phyloP scores from a whole-genome alignment of 1,284 basidiomycete genomes.

The Rugosomyces carneus region DNA sequence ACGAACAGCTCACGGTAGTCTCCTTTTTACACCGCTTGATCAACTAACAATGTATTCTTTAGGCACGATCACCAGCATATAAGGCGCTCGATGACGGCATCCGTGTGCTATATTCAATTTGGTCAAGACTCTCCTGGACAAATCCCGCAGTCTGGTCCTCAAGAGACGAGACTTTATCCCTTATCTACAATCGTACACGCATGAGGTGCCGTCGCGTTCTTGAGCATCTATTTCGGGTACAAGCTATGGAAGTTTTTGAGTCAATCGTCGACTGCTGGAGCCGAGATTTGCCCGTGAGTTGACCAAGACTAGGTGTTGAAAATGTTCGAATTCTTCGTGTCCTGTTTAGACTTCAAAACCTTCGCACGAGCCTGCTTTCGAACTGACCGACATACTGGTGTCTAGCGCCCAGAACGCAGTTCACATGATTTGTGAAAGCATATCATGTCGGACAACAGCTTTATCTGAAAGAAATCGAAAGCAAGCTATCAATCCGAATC shows the following conservation, averaged over 20 bases:
- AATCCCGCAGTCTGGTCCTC: slow-evolving; percentile 40
- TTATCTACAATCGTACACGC: slow-evolving; percentile 63
- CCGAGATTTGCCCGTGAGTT: slow-evolving; percentile 43
- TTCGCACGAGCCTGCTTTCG: slow-evolving; percentile 61
- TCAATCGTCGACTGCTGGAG: slow-evolving; percentile 79
- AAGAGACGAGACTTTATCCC: slow-evolving; percentile 57
- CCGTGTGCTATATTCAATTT: slow-evolving; percentile 62
- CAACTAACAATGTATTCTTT: slow-evolving; percentile 8
- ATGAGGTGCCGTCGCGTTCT: slow-evolving; percentile 70
- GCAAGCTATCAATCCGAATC: slow-evolving; percentile 53
- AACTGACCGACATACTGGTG: slow-evolving; percentile 79
- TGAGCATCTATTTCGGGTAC: slow-evolving; percentile 81
- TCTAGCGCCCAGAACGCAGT: slow-evolving; percentile 86
- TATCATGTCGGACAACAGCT: slow-evolving; percentile 48
- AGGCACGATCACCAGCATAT: slow-evolving; percentile 68
- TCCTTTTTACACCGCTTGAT: neutral
- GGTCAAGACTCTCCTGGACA: slow-evolving; percentile 56
- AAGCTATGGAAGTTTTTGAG: slow-evolving; percentile 79
- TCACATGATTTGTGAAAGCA: slow-evolving; percentile 86
- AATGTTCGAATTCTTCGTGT: neutral
- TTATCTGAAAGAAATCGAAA: slow-evolving; percentile 51
- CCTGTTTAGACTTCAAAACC: slow-evolving; percentile 28
- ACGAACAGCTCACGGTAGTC: slow-evolving; percentile 56
- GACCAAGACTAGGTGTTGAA: slow-evolving; percentile 2
- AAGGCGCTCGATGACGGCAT: slow-evolving; percentile 68